Conservation (phyloP, 768 basidiomycete species). For the Mrakia hoshinonis region DNA sequence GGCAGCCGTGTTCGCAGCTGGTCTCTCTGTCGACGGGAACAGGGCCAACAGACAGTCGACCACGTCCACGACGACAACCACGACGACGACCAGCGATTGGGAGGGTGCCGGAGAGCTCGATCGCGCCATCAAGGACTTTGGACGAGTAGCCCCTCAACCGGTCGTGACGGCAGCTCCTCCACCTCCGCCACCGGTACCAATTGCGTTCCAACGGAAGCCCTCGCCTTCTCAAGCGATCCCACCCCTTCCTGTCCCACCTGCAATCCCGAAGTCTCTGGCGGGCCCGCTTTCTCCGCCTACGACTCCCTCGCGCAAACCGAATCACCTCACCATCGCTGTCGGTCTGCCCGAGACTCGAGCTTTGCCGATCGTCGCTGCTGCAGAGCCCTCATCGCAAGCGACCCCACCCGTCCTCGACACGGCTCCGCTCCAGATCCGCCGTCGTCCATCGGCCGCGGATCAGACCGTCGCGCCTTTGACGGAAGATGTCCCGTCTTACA, state of each 20-base stretch:
- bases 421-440: background rate
- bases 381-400: background rate
- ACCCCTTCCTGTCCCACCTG: background rate
- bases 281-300: background rate
- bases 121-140: conserved; percentile 4
- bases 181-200: background rate
- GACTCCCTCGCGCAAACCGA: background rate
- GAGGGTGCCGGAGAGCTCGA: background rate
- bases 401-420: background rate
- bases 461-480: background rate
- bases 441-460: background rate
- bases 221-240: background rate
- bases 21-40: background rate
- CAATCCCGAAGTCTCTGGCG: background rate
- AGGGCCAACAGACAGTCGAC: background rate
- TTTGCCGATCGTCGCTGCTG: background rate
- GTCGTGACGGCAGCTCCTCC: background rate
- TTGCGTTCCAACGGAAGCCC: background rate
- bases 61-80: background rate
- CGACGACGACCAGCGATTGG: background rate
- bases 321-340: background rate
- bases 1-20: background rate
- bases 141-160: background rate
- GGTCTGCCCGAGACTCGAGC: background rate
- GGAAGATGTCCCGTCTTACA: background rate